Evolutionary conservation across 2,329 filamentous ascomycete species (phyloP).

Genomic region (Sordariomycetes sp.): DNA sequence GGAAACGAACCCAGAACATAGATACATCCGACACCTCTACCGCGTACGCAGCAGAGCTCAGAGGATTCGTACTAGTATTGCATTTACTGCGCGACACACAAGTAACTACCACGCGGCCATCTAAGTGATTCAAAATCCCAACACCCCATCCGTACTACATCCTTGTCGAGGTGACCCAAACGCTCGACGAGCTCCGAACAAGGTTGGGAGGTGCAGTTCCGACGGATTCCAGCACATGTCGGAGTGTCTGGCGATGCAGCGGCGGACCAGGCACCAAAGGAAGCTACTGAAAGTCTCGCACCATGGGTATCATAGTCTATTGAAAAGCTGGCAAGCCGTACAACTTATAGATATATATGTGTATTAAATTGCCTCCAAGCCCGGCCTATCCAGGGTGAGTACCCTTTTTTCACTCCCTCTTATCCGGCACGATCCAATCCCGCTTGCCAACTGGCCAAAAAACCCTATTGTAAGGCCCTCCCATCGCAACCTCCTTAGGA

Average conservation of each 20-base stretch:
- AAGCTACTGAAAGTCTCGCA: too few relatives aligned
- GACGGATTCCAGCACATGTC: slow-evolving; percentile 11
- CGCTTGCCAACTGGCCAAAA: too few relatives aligned
- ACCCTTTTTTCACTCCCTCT: too few relatives aligned
- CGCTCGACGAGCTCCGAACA: slow-evolving; percentile 8
- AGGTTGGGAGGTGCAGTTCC: slow-evolving; percentile 8
- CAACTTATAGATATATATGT: too few relatives aligned
- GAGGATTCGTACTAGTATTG: slow-evolving; percentile 14
- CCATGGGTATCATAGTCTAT: too few relatives aligned
- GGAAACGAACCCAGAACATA: slow-evolving; percentile 13
- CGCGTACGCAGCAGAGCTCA: slow-evolving; percentile 17
- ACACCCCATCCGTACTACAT: slow-evolving; percentile 17
- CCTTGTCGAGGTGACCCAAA: slow-evolving; percentile 12
- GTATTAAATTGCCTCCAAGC: too few relatives aligned
- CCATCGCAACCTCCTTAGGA: too few relatives aligned
- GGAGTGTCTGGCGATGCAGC: slow-evolving; percentile 11
- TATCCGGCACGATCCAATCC: too few relatives aligned
- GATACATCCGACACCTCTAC: slow-evolving; percentile 14
- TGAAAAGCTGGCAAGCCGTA: too few relatives aligned
- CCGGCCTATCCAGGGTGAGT: too few relatives aligned
- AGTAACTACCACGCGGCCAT: background rate
- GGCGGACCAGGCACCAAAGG: slow-evolving; percentile 19
- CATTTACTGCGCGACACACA: slow-evolving; percentile 13
- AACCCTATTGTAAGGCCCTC: too few relatives aligned
- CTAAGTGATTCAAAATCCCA: slow-evolving; percentile 12